Conservation (phyloP, 2,329 filamentous ascomycete genomes). For the Aspergillus sp. region DNA sequence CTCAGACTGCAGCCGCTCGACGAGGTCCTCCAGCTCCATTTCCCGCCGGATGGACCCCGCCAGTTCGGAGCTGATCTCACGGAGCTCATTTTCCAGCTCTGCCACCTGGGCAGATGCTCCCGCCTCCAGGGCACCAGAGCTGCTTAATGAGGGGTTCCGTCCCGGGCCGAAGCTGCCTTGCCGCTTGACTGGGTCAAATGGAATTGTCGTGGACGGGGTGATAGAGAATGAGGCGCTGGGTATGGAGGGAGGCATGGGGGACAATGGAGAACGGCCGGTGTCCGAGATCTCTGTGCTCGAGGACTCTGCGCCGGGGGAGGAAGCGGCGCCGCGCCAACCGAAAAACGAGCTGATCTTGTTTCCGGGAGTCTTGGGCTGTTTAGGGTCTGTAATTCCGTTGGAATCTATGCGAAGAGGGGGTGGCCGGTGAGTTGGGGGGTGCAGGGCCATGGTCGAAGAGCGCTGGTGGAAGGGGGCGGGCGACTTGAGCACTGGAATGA, state of each 20-base stretch:
- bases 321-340: slow-evolving; percentile 58
- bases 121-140: slow-evolving; percentile 42
- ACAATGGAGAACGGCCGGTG: slow-evolving; percentile 57
- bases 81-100: slow-evolving; percentile 91
- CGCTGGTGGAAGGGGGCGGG: slow-evolving; percentile 52
- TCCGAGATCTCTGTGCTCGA: slow-evolving; percentile 64
- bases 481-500: slow-evolving; percentile 66
- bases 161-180: slow-evolving; percentile 29
- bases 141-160: slow-evolving; percentile 42
- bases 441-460: slow-evolving; percentile 44
- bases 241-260: slow-evolving; percentile 46
- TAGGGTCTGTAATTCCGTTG: slow-evolving; percentile 28
- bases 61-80: slow-evolving; percentile 88
- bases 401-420: slow-evolving; percentile 46
- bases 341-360: slow-evolving; percentile 65
- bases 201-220: slow-evolving; percentile 41
- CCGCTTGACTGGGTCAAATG: slow-evolving; percentile 51
- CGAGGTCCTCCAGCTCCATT: slow-evolving; percentile 92
- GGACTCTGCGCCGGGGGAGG: slow-evolving; percentile 55
- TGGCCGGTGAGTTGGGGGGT: slow-evolving; percentile 38
- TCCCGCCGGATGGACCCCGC: slow-evolving; percentile 90
- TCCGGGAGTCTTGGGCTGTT: slow-evolving; percentile 51
- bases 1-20: slow-evolving; percentile 84
- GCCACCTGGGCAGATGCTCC: slow-evolving; percentile 62
- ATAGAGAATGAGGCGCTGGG: slow-evolving; percentile 28